phyloP scores from a whole-genome alignment of 1,284 basidiomycete genomes.

The Rhizopogon parksii region DNA sequence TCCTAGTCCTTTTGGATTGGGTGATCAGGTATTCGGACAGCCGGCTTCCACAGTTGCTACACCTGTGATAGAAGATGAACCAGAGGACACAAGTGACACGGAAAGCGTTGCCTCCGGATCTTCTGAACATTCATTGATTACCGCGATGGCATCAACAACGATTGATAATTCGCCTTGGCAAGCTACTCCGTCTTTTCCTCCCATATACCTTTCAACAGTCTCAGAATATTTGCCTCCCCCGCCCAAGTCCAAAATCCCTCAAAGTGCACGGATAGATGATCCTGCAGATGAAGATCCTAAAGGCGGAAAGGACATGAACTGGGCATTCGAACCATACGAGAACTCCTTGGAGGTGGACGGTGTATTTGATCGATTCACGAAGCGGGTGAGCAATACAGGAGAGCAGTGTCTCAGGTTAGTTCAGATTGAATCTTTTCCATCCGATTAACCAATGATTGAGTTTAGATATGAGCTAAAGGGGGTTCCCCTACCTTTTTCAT shows the following conservation, averaged over 20 bases:
- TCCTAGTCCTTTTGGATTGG: constrained; percentile 44
- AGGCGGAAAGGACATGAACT: constrained; percentile 41
- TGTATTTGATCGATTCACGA: constrained; percentile 73
- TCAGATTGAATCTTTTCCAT: constrained; percentile 5
- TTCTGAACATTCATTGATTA: constrained; percentile 45
- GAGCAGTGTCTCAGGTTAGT: constrained; percentile 73
- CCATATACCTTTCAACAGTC: constrained; percentile 65
- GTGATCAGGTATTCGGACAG: constrained; percentile 56
- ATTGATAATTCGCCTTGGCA: constrained; percentile 60
- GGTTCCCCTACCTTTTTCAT: constrained; percentile 66
- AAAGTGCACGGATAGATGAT: constrained; percentile 35
- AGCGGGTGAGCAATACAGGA: constrained; percentile 57
- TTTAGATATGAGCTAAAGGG: constrained; percentile 72
- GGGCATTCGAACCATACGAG: constrained; percentile 70
- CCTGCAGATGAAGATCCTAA: constrained; percentile 32
- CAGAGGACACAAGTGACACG: constrained; percentile 25
- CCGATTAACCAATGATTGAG: constrained; percentile 1
- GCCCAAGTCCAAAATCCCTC: constrained; percentile 41
- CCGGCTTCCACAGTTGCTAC: constrained; percentile 12
- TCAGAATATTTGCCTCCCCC: constrained; percentile 61
- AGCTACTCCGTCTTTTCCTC: constrained; percentile 53
- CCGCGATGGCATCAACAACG: constrained; percentile 49
- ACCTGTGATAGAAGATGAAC: constrained; percentile 13
- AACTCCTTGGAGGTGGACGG: constrained; percentile 69
- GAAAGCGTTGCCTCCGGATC: constrained; percentile 25